Evolutionary conservation across 495 filamentous ascomycete species (phyloP), one percentile per base, ranked within the genome.

Genomic region (Penicillium chermesinum): DNA sequence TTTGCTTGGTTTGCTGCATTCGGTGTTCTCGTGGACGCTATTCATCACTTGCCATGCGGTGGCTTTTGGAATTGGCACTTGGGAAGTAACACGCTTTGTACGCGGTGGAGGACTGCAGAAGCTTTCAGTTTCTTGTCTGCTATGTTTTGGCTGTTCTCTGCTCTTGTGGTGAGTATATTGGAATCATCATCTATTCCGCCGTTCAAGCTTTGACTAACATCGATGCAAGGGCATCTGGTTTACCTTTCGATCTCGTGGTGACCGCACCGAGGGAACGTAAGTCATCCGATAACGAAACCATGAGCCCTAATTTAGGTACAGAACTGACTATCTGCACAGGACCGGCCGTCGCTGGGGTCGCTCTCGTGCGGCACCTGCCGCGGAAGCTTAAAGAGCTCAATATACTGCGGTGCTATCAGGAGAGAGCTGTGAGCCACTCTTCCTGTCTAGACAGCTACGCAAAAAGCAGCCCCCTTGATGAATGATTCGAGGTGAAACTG

Each of bases 111-210:
- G 64, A 78, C 83, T 12, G 73, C 75, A 30, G 73, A 84, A 52
- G 84, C 83, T 1, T 86, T 87, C 63, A 67, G 70, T 49, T 87
- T 86, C 62, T 53, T 87, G 44, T 79, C 79, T n/a, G 83, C 81
- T 27, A 74, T 81, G 50, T 68, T 78, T 58, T 87, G 83, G 83
- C 76, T 86, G 21, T 77, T 71, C 10, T 83, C 78, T 40, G 74
- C 70, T 16, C 57, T 85, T 21, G 46, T 85, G 43, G 71, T 74
- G 52, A 22, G 70, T 70, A 41, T 18, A 22, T 9, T 9, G 8
- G 2, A n/a, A n/a, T n/a, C n/a, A n/a, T 5, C 17, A 36, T 30
- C 22, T 22, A 8, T 2, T 1, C 21, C 8, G 2, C 15, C 10
- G 7, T 6, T 21, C 2, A 8, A 44, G 16, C 13, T 7, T 13